Evolutionary conservation across 805 yeast genomes (phyloP), one percentile per base, ranked within the genome.

Genomic region (Wickerhamomyces mucosus): DNA sequence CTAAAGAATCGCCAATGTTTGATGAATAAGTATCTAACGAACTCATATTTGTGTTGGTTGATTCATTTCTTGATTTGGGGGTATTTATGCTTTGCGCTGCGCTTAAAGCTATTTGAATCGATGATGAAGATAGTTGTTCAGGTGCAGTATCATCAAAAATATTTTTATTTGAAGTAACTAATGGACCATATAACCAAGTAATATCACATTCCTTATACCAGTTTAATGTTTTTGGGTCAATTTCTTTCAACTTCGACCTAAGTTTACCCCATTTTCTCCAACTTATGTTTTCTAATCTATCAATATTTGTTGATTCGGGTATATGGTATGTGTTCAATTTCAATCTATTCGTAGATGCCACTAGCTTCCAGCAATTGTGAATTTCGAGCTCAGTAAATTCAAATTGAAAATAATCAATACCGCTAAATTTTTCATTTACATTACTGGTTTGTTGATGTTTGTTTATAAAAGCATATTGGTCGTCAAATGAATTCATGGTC

Each of bases 221-320:
- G 56, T 92, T 88, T 33, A 89, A 78, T 18, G 68, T 67, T 40
- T 83, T 80, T 2, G 98, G 97, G 17, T 85, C 69, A 8, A 85
- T 74, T 10, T 73, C 63, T 18, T 61, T 53, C 28, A 77, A 56
- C 18, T 73, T 64, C 41, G 71, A 68, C 43, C 79, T 70, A 31
- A 82, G 67, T 57, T 88, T 86, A 11, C 89, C 80, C 96, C 96
- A 89, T 14, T 95, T 85, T 50, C 97, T 69, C 96, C 96, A 89
- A 30, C 83, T 68, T 12, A 95, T 89, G 48, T 82, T 82, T 49
- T 82, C 88, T 27, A 82, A 60, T 29, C 94, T 58, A 19, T 50
- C 39, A 21, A 59, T 40, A 33, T 60, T 58, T 40, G 47, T 58
- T 42, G 42, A 58, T 48, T 21, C 49, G 34, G 40, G 65, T 45